phyloP scores from a whole-genome alignment of 331 rosid species.

The Stylosanthes scabra region DNA sequence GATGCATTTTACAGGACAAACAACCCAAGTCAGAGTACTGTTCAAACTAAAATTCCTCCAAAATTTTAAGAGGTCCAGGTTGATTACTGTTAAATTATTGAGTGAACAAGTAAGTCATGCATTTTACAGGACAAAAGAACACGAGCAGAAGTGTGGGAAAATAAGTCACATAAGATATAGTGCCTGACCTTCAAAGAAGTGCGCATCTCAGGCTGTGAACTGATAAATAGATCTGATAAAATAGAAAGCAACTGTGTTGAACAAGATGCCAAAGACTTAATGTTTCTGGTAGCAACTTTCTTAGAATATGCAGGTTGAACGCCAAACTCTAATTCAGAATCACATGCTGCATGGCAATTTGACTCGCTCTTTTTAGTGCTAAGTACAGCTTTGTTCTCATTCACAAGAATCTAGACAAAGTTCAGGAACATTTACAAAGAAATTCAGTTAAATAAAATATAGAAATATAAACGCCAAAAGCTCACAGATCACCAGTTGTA shows the following conservation, averaged over 20 bases:
- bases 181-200: constrained; percentile 65
- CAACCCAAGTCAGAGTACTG: too few species aligned
- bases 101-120: constrained; percentile 23
- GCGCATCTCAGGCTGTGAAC: constrained; percentile 56
- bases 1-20: too few species aligned
- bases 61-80: constrained; percentile 14
- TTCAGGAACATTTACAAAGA: constrained; percentile 26
- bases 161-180: constrained; percentile 26
- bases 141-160: background rate
- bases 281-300: constrained; percentile 73
- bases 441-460: constrained; percentile 15
- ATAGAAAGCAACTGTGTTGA: constrained; percentile 68
- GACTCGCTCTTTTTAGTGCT: constrained; percentile 44
- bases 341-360: constrained; percentile 35
- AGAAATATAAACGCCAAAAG: constrained; percentile 22
- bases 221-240: constrained; percentile 69
- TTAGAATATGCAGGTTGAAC: constrained; percentile 64
- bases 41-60: constrained; percentile 16
- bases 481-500: constrained; percentile 22
- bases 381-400: constrained; percentile 73
- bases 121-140: constrained; percentile 23
- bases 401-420: constrained; percentile 75
- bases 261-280: constrained; percentile 72
- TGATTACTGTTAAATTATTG: constrained; percentile 10
- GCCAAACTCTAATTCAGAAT: constrained; percentile 46